A percentile compares a stretch with the other conserved stretches of the same genome.
phyloP scores from a whole-genome alignment of 2,329 filamentous ascomycete genomes.

The Sordariomycetes sp. region DNA sequence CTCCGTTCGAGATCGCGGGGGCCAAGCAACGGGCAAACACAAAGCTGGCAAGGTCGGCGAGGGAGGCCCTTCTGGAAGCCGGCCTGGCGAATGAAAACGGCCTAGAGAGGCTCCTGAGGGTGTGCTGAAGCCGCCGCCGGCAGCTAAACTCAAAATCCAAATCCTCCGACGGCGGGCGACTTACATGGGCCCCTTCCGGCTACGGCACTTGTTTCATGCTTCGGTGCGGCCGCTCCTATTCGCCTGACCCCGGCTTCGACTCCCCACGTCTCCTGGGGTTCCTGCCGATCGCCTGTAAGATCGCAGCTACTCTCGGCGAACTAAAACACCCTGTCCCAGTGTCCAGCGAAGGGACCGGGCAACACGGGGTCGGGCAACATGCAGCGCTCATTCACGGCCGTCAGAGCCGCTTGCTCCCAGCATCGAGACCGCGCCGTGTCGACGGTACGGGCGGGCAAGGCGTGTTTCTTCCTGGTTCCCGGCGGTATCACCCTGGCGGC shows the following conservation, averaged over 20 bases:
- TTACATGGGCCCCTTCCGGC: background rate
- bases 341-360: background rate
- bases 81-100: background rate
- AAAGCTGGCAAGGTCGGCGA: background rate
- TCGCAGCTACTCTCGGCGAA: background rate
- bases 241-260: background rate
- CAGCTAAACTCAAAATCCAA: background rate
- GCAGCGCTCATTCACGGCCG: too few species aligned
- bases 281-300: constrained; percentile 1
- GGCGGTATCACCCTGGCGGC: background rate
- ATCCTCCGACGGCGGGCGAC: background rate
- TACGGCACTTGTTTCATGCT: background rate
- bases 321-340: background rate
- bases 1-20: background rate
- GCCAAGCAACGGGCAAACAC: background rate
- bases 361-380: background rate
- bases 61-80: background rate
- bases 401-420: background rate
- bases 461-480: background rate
- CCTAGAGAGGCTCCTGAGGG: background rate
- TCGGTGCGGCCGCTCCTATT: background rate
- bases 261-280: background rate
- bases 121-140: background rate
- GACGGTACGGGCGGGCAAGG: too few species aligned
- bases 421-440: background rate